Evolutionary conservation across 2,329 filamentous ascomycete species (phyloP).

Genomic region (Alternaria longipes): DNA sequence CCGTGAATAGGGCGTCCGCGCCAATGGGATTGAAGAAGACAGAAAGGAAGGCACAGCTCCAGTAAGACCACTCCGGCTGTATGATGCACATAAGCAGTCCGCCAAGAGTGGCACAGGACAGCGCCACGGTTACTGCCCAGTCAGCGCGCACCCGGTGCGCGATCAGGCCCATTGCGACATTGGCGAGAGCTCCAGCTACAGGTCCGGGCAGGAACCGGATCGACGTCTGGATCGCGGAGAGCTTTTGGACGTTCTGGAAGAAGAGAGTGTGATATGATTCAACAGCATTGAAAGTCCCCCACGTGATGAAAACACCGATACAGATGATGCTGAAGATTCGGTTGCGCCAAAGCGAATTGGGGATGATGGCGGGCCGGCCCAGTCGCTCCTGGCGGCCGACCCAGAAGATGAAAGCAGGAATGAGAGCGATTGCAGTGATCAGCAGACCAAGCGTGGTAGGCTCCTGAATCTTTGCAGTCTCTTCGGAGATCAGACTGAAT

Average conservation of each 20-base stretch:
- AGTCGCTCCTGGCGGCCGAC: constrained; percentile 59
- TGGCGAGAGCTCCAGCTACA: constrained; percentile 53
- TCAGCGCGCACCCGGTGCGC: constrained; percentile 58
- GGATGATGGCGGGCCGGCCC: constrained; percentile 65
- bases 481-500: background rate
- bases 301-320: constrained; percentile 53
- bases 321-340: constrained; percentile 65
- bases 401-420: constrained; percentile 65
- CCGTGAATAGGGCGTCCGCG: constrained; percentile 56
- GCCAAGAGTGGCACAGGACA: constrained; percentile 40
- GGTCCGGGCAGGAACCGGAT: constrained; percentile 57
- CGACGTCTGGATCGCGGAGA: constrained; percentile 47
- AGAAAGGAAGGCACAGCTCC: constrained; percentile 57
- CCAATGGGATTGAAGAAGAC: constrained; percentile 56
- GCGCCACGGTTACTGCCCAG: constrained; percentile 51
- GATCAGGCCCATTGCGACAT: constrained; percentile 58
- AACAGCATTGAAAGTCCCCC: constrained; percentile 39
- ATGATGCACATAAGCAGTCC: constrained; percentile 37
- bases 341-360: constrained; percentile 70
- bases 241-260: constrained; percentile 54
- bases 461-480: background rate
- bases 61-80: constrained; percentile 58
- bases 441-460: constrained; percentile 56
- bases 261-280: constrained; percentile 52
- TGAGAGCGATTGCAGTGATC: constrained; percentile 52